phyloP scores from a whole-genome alignment of 176 grass and related monocot species.

The maize (Zea mays) region Zm-B73-REFERENCE-NAM-5.0 NC_050101.1:176867501-176868000 shows the following conservation, averaged over 20 bases:
- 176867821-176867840: constrained; percentile 8
- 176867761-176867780: constrained; percentile 16
- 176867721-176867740: neutral
- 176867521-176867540: too few relatives aligned
- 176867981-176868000: neutral
- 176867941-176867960: neutral
- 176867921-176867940: neutral
- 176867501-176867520: too few relatives aligned
- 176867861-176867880: constrained; percentile 25
- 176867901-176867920: neutral
- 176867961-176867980: neutral
- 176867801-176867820: neutral
- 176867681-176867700: constrained; percentile 9
- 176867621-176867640: neutral
- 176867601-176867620: neutral
- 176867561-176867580: too few relatives aligned
- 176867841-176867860: constrained; percentile 22
- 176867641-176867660: constrained; percentile 6
- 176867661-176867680: constrained; percentile 2
- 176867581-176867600: neutral
- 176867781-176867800: constrained; percentile 16
- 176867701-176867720: neutral
- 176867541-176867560: too few relatives aligned
- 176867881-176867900: neutral
- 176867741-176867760: constrained; percentile 13